Conservation (phyloP, 2,329 filamentous ascomycete species). For the Grosmannia serpens region DNA sequence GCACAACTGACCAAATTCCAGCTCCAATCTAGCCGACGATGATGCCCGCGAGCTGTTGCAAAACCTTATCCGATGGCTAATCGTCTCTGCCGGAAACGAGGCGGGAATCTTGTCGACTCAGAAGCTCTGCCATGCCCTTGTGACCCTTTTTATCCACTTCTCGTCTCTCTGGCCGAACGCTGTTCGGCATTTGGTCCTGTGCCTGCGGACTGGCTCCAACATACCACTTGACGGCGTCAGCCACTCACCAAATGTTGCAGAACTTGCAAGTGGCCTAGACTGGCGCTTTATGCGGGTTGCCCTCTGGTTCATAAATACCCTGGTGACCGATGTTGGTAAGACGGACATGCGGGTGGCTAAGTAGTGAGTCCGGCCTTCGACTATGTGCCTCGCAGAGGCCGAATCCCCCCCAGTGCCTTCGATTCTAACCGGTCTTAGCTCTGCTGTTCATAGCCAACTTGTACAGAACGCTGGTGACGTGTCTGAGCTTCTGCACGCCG, state of each 20-base stretch:
- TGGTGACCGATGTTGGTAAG: slow-evolving; percentile 58
- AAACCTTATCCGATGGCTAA: slow-evolving; percentile 51
- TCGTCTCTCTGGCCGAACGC: slow-evolving; percentile 55
- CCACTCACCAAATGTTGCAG: slow-evolving; percentile 27
- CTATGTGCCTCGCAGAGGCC: background rate
- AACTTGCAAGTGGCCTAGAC: slow-evolving; percentile 33
- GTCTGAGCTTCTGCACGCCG: slow-evolving; percentile 30
- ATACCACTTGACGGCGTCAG: slow-evolving; percentile 37
- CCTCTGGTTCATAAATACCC: slow-evolving; percentile 51
- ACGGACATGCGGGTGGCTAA: slow-evolving; percentile 50
- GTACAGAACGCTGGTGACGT: slow-evolving; percentile 38
- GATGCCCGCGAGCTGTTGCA: slow-evolving; percentile 48
- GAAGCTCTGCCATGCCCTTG: slow-evolving; percentile 68
- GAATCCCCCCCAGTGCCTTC: background rate
- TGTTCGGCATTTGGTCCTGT: slow-evolving; percentile 50
- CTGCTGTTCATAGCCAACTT: slow-evolving; percentile 37
- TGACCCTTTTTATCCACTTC: slow-evolving; percentile 64
- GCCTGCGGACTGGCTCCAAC: slow-evolving; percentile 36
- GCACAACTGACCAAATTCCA: slow-evolving; percentile 11
- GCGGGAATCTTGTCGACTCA: slow-evolving; percentile 51
- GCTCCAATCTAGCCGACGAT: slow-evolving; percentile 39
- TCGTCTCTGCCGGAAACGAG: slow-evolving; percentile 38
- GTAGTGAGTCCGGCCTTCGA: slow-evolving; percentile 28
- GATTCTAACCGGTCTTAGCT: slow-evolving; percentile 6
- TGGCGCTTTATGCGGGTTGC: slow-evolving; percentile 41